Evolutionary conservation across 768 basidiomycete genomes (phyloP).

Genomic region (Hericium rajendrae): DNA sequence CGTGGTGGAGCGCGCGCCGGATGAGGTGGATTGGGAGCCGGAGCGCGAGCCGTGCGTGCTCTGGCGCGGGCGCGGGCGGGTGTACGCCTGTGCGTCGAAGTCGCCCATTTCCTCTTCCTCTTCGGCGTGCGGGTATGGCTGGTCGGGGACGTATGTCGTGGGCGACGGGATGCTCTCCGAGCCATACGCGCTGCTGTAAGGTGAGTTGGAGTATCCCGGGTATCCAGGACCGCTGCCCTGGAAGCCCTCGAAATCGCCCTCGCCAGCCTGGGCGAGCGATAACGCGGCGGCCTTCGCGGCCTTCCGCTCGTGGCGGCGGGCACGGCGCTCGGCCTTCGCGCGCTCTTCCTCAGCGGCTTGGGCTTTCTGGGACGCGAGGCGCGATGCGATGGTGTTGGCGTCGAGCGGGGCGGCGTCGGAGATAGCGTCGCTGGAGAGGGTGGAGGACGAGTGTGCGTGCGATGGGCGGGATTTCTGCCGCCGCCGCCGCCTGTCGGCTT

Average conservation of each 20-base stretch:
- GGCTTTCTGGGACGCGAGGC: slow-evolving; percentile 23
- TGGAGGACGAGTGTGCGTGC: slow-evolving; percentile 14
- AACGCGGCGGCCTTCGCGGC: slow-evolving; percentile 30
- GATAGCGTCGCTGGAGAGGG: slow-evolving; percentile 41
- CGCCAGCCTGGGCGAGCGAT: slow-evolving; percentile 18
- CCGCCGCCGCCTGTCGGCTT: background rate
- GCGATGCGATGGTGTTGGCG: slow-evolving; percentile 40
- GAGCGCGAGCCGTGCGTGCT: background rate
- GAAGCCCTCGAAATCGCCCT: slow-evolving; percentile 55
- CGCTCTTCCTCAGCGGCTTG: slow-evolving; percentile 24
- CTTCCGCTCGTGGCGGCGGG: slow-evolving; percentile 33
- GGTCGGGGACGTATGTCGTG: background rate
- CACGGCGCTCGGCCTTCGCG: slow-evolving; percentile 39
- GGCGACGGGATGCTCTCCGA: too few relatives aligned
- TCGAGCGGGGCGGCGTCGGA: slow-evolving; percentile 64
- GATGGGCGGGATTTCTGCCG: background rate
- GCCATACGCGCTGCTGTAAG: background rate
- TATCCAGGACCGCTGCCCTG: slow-evolving; percentile 35
- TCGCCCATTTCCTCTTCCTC: background rate
- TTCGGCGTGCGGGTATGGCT: too few relatives aligned
- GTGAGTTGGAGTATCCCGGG: too few relatives aligned
- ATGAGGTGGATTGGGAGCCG: background rate
- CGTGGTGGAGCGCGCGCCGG: background rate
- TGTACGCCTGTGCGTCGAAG: background rate
- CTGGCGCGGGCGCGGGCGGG: background rate